Conservation (phyloP, 805 yeast species). For the Nakazawaea ishiwadae region DNA sequence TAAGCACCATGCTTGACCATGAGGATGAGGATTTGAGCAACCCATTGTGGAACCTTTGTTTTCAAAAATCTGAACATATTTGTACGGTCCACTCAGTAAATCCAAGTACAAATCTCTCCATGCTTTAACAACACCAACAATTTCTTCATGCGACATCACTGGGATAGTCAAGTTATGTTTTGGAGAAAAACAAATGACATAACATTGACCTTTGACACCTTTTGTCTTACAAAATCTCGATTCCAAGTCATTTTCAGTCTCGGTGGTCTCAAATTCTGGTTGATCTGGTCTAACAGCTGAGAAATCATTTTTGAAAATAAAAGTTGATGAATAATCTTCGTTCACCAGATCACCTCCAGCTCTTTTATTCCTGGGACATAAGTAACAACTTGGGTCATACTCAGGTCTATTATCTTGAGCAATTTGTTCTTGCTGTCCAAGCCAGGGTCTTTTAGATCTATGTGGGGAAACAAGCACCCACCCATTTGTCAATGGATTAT, state of each 20-base stretch:
- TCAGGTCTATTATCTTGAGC: conserved; percentile 38
- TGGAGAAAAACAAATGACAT: conserved; percentile 70
- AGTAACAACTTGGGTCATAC: conserved; percentile 62
- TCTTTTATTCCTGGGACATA: conserved; percentile 68
- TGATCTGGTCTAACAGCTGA: conserved; percentile 63
- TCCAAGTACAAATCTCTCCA: conserved; percentile 53
- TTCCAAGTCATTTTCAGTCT: conserved; percentile 24
- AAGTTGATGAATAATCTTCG: conserved; percentile 54
- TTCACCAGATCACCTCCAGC: conserved; percentile 52
- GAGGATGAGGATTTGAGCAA: conserved; percentile 79
- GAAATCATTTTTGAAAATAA: conserved; percentile 61
- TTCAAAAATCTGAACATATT: conserved; percentile 69
- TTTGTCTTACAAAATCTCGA: conserved; percentile 45
- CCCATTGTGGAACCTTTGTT: conserved; percentile 81
- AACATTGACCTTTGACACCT: conserved; percentile 64
- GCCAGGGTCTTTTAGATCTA: conserved; percentile 77
- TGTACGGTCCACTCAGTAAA: conserved; percentile 37
- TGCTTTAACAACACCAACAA: conserved; percentile 47
- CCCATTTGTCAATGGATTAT: conserved; percentile 62
- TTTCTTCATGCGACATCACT: conserved; percentile 42
- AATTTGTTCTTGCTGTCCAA: conserved; percentile 61
- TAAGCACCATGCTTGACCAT: conserved; percentile 78
- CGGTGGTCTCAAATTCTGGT: conserved; percentile 33
- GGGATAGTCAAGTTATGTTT: conserved; percentile 65
- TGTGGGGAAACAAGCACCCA: conserved; percentile 76